Base-by-base conservation (phyloP, 345 rosid species). In the Melaleuca quinquenervia region DNA sequence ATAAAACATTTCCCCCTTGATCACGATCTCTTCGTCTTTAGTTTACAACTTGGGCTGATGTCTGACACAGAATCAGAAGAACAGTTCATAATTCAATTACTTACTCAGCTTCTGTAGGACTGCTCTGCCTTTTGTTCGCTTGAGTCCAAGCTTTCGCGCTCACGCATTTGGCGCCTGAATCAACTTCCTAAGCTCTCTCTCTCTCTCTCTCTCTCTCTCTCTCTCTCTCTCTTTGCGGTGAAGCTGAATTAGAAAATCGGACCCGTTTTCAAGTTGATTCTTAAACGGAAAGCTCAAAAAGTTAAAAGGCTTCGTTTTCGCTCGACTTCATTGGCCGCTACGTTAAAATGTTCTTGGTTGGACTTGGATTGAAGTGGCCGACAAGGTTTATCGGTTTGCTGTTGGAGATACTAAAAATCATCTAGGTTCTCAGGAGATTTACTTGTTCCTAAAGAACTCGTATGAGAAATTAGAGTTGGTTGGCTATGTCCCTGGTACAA, bases 401-500 rank as follows among this genome's bases (percentile, higher is more conserved):
- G 92, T 88, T 44, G 93, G 94, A 60, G 97, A 90, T 60, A 84
- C 50, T 70, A n/a, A n/a, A n/a, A 87, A 89, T 74, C 95, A 91
- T 90, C 93, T 92, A 60, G 86, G 26, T 84, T 87, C 92, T 2
- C 84, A 88, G 86, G 92, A 93, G 89, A 95, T 95, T 44, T 85
- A 92, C 85, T 89, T 54, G 3, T 78, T 84, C 62, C 91, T 94
- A 82, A 88, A 76, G 88, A 80, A 60, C 70, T 87, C 93, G 88
- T 85, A 54, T 20, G 82, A 89, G 88, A 93, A 90, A 87, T 52
- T 93, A 88, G 94, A 93, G 90, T 36, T 87, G 76, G 94, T 91
- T 6, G 95, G 98, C 55, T 93, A 93, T 90, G 89, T 92, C n/a
- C 95, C 95, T 21, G 94, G 93, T 85, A 93, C 92, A 41, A n/a